phyloP scores from a whole-genome alignment of 1,139 yeast genomes.

The Protomyces pachydermus region DNA sequence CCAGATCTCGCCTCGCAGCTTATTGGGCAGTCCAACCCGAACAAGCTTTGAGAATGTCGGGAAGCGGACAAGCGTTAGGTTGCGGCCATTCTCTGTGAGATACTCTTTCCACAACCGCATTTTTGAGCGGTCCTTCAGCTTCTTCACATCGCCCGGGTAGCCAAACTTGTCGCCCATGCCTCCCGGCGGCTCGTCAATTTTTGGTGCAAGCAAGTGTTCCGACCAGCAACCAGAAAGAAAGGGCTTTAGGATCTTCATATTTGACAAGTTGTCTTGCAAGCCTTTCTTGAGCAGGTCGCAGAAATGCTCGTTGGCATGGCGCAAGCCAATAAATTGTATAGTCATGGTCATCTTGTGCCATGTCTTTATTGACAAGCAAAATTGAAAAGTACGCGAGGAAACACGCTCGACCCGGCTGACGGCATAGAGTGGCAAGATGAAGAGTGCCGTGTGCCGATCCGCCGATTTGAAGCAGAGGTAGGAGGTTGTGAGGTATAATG shows the following conservation, averaged over 20 bases:
- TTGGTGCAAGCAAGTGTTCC: conserved; percentile 51
- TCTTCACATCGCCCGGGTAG: conserved; percentile 84
- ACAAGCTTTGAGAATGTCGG: conserved; percentile 75
- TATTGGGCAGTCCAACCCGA: conserved; percentile 86
- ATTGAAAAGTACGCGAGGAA: conserved; percentile 70
- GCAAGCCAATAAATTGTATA: conserved; percentile 70
- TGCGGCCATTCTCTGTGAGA: conserved; percentile 76
- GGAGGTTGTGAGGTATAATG: conserved; percentile 35
- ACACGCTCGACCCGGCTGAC: conserved; percentile 80
- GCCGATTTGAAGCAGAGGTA: conserved; percentile 70
- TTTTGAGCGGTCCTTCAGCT: conserved; percentile 69
- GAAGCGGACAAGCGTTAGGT: conserved; percentile 66
- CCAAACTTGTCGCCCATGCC: conserved; percentile 61
- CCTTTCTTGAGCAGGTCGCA: conserved; percentile 61
- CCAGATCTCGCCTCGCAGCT: conserved; percentile 94
- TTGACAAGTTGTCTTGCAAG: conserved; percentile 58
- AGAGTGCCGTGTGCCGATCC: conserved; percentile 63
- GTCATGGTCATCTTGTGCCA: conserved; percentile 61
- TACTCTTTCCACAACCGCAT: conserved; percentile 92
- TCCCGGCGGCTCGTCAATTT: conserved; percentile 55
- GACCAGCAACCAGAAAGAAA: conserved; percentile 75
- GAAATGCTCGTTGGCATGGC: conserved; percentile 75
- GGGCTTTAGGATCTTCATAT: conserved; percentile 55
- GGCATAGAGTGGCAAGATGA: conserved; percentile 69
- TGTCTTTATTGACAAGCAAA: conserved; percentile 67